Base-by-base conservation (phyloP, 2,329 filamentous ascomycete genomes). In the Penicillium sp. region DNA sequence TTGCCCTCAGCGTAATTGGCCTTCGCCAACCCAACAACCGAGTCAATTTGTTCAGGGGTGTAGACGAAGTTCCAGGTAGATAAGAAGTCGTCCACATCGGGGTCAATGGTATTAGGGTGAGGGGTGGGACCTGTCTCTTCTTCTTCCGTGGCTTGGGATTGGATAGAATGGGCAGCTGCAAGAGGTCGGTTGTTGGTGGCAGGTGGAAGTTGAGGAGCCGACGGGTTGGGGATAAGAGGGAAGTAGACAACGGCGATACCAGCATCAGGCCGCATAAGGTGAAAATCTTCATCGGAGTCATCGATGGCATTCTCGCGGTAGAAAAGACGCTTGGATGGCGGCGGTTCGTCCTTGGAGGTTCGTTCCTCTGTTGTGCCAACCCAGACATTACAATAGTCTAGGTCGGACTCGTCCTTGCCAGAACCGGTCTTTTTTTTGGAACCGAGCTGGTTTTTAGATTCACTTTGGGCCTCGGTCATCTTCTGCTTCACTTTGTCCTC, bases 11-110 rank as follows among this genome's bases (percentile, higher is more conserved):
- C 81, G 64, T 91, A 99, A 73, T 99, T 99, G 11, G 90, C 90
- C 53, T 85, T 82, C 1, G 94, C 92, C 26, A 99, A 81, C 5
- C 83, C 81, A 2, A 96, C 88, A 0, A 96, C 91, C 25, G 85
- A 84, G 64, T 97, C 92, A 50, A 99, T 86, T 72, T 99, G 88
- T 54, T 94, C 87, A 0, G 92, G 88, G 2, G 89, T 95, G 73
- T 97, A 99, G 27, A 97, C 87, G 70, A 97, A 97, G 70, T 99
- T 99, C 94, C 94, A 99, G 0, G 94, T 99, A 63, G 86, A 90
- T 79, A 97, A 85, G 74, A 92, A 97, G 57, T 96, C 91, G 51
- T 85, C 89, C 2, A 83, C 84, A 23, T 87, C 86, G 0, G 94
- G 94, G 63, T 96, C 89, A n/a, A 97, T 88, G 2, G 68, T 68